Evolutionary conservation across 192 early-diverging fungal genomes (phyloP), one percentile per base, ranked within the genome.

Genomic region (Coemansia sp.): DNA sequence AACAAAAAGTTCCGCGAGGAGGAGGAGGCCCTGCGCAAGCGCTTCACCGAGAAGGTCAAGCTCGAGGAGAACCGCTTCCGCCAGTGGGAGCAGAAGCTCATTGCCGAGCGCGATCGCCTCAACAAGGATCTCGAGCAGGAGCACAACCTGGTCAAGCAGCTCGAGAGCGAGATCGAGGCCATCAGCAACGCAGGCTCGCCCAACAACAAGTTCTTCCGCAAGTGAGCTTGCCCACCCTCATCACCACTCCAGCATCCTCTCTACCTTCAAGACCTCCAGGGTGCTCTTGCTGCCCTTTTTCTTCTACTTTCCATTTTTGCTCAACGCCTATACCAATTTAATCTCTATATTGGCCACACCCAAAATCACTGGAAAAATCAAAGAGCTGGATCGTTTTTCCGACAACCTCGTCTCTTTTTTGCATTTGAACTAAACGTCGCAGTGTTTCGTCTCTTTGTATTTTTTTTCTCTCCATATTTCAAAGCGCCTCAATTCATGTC

Each of bases 1-100:
- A 92, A 96, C 83, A 88, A 88, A 69, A 94, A 95, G 85, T 97
- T 97, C 93, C 95, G 95, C 84, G 94, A 97, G 58, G 94, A 98
- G 77, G 97, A 99, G 83, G 97, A 97, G 69, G 85, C 87, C 36
- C 88, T 99, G 71, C 88, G 96, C 66, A 92, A 93, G 75, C 87
- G 93, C 62, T 99, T 99, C 79, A 97, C 96, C 18, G 96, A 99
- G 75, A 96, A 98, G 76, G 97, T 98, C 59, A 89, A 95, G 61
- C 76, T 90, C 66, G 96, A 99, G 79, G 97, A 99, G 85, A 94
- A 92, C 84, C 81, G 95, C 59, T 99, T 99, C 89, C 89, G 96
- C 67, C 91, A 95, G 71, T 99, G 97, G 97, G 97, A 98, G 81
- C 94, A 98, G 76, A 87, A 77, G 66, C 77, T 86, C 21, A 96